phyloP scores from a whole-genome alignment of 2,329 filamentous ascomycete species.

The Claviceps fusiformis region DNA sequence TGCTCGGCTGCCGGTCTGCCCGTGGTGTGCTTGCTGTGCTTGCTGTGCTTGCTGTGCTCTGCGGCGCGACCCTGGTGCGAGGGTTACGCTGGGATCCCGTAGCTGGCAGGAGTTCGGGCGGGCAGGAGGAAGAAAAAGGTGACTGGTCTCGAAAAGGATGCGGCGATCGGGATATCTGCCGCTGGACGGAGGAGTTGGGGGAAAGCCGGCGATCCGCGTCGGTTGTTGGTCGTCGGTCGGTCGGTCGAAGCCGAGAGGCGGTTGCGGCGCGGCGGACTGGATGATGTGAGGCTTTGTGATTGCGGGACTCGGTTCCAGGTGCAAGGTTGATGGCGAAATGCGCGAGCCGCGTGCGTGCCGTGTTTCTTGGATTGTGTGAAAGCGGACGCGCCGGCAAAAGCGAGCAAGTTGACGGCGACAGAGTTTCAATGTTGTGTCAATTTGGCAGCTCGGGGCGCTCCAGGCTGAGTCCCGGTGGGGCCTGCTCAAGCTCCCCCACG shows the following conservation, averaged over 20 bases:
- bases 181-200: not conserved
- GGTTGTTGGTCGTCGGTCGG: not conserved
- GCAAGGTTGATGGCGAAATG: not conserved
- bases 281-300: not conserved
- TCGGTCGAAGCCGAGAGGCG: not conserved
- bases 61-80: not conserved
- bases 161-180: not conserved
- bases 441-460: not conserved
- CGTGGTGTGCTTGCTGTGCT: too few relatives aligned
- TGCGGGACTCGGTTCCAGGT: not conserved
- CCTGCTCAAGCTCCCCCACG: too few relatives aligned
- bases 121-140: not conserved
- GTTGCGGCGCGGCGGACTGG: not conserved
- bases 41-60: not conserved
- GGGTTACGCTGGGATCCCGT: not conserved
- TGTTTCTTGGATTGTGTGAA: not conserved
- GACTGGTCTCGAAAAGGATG: not conserved
- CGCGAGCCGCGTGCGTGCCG: not conserved
- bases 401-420: not conserved
- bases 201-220: not conserved
- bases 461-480: too few relatives aligned
- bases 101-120: not conserved
- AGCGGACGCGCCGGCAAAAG: not conserved
- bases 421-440: too few relatives aligned
- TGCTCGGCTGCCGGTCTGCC: not conserved